Percentiles rank a stretch among this genome's conserved stretches.
These are phyloP conservation scores for Epichloe uncinata DNA, from an alignment of 2,329 filamentous ascomycete species.

Conservation along the genomic window DNA sequence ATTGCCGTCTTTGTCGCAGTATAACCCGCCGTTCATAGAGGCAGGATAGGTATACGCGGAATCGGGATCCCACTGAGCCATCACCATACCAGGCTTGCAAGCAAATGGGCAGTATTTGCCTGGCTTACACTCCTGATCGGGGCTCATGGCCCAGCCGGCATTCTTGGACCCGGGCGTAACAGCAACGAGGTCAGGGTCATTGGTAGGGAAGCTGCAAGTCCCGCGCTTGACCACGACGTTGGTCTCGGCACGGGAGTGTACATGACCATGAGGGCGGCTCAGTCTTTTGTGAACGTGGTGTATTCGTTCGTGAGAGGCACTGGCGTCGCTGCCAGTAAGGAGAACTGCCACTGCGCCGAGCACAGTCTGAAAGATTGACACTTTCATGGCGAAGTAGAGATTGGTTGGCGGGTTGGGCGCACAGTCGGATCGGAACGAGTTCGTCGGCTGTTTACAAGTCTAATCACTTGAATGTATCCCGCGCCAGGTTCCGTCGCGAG, in stretches of 20 bases:
- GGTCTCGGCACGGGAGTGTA: constrained; percentile 9
- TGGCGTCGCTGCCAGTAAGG: constrained; percentile 23
- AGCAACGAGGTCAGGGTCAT: constrained; percentile 50
- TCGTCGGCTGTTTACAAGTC: background rate
- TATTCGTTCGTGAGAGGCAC: constrained; percentile 19
- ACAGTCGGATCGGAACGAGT: background rate
- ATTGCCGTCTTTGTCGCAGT: constrained; percentile 53
- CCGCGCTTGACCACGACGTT: constrained; percentile 34
- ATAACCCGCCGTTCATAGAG: constrained; percentile 66
- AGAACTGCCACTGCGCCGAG: constrained; percentile 35
- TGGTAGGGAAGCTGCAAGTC: constrained; percentile 50
- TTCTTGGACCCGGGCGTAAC: constrained; percentile 53
- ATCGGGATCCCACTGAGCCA: constrained; percentile 63
- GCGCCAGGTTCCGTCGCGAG: constrained; percentile 1
- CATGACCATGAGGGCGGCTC: constrained; percentile 16
- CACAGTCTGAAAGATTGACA: constrained; percentile 34
- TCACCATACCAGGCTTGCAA: constrained; percentile 62
- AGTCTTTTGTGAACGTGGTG: constrained; percentile 26
- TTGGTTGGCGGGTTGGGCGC: background rate
- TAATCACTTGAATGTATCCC: background rate
- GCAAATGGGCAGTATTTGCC: constrained; percentile 65
- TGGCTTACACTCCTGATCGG: constrained; percentile 53
- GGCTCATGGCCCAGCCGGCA: constrained; percentile 69
- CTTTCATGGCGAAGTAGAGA: constrained; percentile 32
- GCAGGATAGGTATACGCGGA: constrained; percentile 56